A percentile compares a stretch with the other conserved stretches of the same genome.
These are phyloP conservation scores for Fistulinella staudtii DNA, from an alignment of 1,284 basidiomycete genomes.

Conservation along the genomic window DNA sequence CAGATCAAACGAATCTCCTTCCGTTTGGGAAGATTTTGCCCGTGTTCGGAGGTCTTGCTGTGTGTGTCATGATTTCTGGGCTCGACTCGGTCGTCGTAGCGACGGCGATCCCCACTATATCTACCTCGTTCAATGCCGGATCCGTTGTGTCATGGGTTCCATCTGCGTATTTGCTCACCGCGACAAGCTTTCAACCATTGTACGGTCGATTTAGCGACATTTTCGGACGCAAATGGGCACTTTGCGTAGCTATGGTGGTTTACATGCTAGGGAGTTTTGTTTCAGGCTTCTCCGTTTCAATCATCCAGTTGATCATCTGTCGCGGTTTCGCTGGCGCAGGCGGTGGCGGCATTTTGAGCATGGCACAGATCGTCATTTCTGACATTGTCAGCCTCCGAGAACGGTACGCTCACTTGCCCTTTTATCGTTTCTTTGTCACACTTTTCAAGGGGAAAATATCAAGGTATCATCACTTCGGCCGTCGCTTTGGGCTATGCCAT, in stretches of 20 bases:
- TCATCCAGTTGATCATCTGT: conserved; percentile 71
- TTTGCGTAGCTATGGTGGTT: conserved; percentile 56
- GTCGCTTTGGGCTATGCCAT: conserved; percentile 44
- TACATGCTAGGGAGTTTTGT: conserved; percentile 62
- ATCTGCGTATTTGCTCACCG: conserved; percentile 60
- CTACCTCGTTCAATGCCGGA: conserved; percentile 64
- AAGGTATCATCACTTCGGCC: conserved; percentile 57
- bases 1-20: conserved; percentile 76
- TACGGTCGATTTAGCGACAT: conserved; percentile 74
- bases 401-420: conserved; percentile 36
- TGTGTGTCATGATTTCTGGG: conserved; percentile 55
- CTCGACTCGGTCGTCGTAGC: conserved; percentile 67
- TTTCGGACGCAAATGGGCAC: conserved; percentile 67
- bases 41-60: conserved; percentile 57
- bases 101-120: conserved; percentile 67
- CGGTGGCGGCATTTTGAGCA: conserved; percentile 63
- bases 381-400: conserved; percentile 61
- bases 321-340: conserved; percentile 65
- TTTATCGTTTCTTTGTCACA: background rate
- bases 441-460: conserved; percentile 53
- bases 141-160: conserved; percentile 69
- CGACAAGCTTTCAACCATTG: conserved; percentile 60
- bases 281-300: conserved; percentile 57
- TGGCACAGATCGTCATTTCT: conserved; percentile 63
- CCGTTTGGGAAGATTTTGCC: conserved; percentile 63